phyloP scores from a whole-genome alignment of 2,329 filamentous ascomycete genomes.

The Ophiobolus disseminans region DNA sequence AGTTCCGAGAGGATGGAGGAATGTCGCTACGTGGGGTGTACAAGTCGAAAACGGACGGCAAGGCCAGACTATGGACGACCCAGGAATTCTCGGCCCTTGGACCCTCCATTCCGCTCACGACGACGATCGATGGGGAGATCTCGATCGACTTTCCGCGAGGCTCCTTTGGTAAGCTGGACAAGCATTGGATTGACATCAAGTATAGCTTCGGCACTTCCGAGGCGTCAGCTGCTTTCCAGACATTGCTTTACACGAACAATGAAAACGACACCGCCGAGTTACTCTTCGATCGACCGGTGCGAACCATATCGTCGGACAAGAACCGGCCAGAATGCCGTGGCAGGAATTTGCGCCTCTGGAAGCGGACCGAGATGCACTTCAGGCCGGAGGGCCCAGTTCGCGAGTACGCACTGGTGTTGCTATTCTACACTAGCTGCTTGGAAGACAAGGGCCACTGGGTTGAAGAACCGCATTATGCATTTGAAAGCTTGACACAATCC shows the following conservation, averaged over 20 bases:
- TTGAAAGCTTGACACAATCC: slow-evolving; percentile 38
- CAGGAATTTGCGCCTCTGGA: slow-evolving; percentile 41
- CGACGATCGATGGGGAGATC: slow-evolving; percentile 32
- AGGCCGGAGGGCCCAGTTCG: slow-evolving; percentile 18
- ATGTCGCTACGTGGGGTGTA: slow-evolving; percentile 34
- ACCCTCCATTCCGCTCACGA: slow-evolving; percentile 41
- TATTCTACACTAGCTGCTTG: slow-evolving; percentile 41
- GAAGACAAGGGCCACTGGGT: slow-evolving; percentile 43
- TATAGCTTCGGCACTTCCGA: slow-evolving; percentile 30
- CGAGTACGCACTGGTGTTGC: slow-evolving; percentile 30
- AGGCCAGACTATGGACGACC: slow-evolving; percentile 27
- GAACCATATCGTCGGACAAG: slow-evolving; percentile 34
- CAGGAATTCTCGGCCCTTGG: slow-evolving; percentile 42
- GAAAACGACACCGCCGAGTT: slow-evolving; percentile 33
- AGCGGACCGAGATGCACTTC: slow-evolving; percentile 25
- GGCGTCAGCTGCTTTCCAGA: slow-evolving; percentile 32
- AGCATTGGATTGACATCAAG: slow-evolving; percentile 37
- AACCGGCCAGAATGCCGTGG: slow-evolving; percentile 39
- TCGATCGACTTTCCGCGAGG: slow-evolving; percentile 40
- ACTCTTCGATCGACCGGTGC: slow-evolving; percentile 34
- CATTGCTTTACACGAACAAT: slow-evolving; percentile 44
- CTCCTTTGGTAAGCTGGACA: slow-evolving; percentile 36
- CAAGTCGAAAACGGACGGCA: slow-evolving; percentile 26
- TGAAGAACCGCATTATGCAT: slow-evolving; percentile 42
- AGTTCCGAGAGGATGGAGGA: slow-evolving; percentile 36